Base-by-base conservation (phyloP, 441 rosid genomes). In the Populus hybrid region DNA sequence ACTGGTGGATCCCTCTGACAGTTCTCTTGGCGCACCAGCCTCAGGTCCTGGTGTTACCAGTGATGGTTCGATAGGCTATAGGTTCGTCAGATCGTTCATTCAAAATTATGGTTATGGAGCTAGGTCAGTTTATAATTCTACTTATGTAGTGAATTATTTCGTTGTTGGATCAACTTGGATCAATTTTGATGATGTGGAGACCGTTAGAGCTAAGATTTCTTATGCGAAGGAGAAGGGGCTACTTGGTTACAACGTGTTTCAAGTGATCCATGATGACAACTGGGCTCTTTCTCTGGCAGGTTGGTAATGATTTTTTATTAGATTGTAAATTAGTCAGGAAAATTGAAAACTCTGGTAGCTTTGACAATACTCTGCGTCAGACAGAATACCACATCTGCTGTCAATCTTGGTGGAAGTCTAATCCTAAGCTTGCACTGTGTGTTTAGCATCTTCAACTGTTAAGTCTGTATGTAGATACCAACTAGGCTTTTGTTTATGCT, bases 151-250 rank as follows among this genome's bases (percentile, higher is more conserved):
- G 66, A 80, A 87, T 66, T 74, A 83, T 14, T 84, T 82, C 78
- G 72, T 68, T 2, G 69, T 50, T 74, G 81, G 78, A 18, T 34
- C 81, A 34, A 14, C 50, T 64, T 90, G 89, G 90, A 83, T 90
- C 77, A 86, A 86, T 81, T 89, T 79, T 67, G 91, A 90, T 76
- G 89, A 74, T 26, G 82, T 86, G 23, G 87, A 90, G 78, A 40
- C 84, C 1, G 71, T 89, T 21, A 78, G 66, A 74, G 76, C 86
- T 10, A 88, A 88, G 70, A 77, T 87, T 81, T 69, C 81, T 9
- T 88, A 89, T 72, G 89, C 85, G 8, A 82, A 78, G 78, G 75
- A 70, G 36, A 89, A 74, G 40, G 78, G 83, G 5, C 77, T 89
- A n/a, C 73, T 77, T 38, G 92, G 90, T 77, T 89, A 77, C 73